phyloP scores from a whole-genome alignment of 805 yeast genomes.

The Candida methanosorbosa region DNA sequence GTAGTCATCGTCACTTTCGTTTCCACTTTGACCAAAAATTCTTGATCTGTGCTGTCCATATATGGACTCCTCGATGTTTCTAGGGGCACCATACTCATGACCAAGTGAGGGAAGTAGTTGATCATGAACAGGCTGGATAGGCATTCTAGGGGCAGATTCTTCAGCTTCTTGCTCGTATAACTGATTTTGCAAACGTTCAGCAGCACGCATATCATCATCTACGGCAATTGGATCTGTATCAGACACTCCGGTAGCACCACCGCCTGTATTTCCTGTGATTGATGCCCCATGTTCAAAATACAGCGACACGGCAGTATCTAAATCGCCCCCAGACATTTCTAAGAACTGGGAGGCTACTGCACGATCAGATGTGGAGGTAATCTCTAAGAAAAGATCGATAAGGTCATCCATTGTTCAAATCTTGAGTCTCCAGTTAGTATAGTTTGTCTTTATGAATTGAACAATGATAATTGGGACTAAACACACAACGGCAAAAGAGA shows the following conservation, averaged over 20 bases:
- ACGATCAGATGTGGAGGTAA: constrained; percentile 67
- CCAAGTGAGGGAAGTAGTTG: constrained; percentile 27
- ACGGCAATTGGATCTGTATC: not conserved
- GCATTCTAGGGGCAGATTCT: constrained; percentile 47
- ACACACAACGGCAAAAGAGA: no score
- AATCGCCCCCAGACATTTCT: constrained; percentile 66
- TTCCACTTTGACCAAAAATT: constrained; percentile 47
- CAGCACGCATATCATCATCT: constrained; percentile 39
- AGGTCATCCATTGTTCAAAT: constrained; percentile 25
- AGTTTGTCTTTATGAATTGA: no score
- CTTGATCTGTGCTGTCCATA: constrained; percentile 41
- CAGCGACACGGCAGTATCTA: constrained; percentile 79
- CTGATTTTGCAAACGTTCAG: constrained; percentile 55
- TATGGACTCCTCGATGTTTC: constrained; percentile 28
- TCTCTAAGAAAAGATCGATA: constrained; percentile 70
- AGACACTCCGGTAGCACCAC: not conserved
- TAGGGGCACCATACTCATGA: constrained; percentile 12
- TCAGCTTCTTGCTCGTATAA: constrained; percentile 40
- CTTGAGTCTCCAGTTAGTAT: not conserved
- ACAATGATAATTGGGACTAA: no score
- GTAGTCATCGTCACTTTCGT: constrained; percentile 12
- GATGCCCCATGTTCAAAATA: constrained; percentile 59
- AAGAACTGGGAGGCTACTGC: constrained; percentile 66
- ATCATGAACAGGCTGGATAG: constrained; percentile 72
- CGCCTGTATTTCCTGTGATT: not conserved